A percentile compares a stretch with the other conserved stretches of the same genome.
Conservation (phyloP, 1,284 basidiomycete genomes). For the Moniliella sp. region DNA sequence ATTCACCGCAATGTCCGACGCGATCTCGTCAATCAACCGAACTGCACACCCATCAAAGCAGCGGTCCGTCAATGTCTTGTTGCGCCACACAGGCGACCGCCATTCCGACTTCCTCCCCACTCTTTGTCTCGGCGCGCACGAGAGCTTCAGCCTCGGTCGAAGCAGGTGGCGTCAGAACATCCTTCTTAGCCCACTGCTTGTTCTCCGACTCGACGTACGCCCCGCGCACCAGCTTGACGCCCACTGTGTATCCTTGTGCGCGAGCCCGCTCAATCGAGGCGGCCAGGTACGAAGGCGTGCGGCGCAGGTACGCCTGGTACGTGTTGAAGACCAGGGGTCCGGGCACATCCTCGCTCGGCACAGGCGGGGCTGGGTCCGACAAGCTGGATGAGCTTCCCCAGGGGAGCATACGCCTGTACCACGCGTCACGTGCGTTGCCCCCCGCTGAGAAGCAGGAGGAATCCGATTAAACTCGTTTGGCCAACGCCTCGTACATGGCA, state of each 20-base stretch:
- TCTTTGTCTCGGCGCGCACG: too few species aligned
- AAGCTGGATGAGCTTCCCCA: too few species aligned
- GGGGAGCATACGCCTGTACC: too few species aligned
- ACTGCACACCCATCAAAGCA: conserved; percentile 53
- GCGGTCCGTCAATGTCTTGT: conserved; percentile 49
- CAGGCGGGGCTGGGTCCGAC: too few species aligned
- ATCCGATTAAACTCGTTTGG: too few species aligned
- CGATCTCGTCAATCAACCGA: conserved; percentile 45
- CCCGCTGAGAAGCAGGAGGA: too few species aligned
- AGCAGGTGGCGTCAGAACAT: conserved; percentile 13
- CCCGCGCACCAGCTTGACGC: conserved; percentile 80
- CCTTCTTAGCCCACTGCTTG: conserved; percentile 18
- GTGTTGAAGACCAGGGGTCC: conserved; percentile 23
- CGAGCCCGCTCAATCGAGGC: conserved; percentile 51
- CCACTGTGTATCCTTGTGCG: conserved; percentile 52
- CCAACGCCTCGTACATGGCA: conserved; percentile 20
- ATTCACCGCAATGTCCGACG: conserved; percentile 8
- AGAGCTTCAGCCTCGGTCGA: conserved; percentile 7
- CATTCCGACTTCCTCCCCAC: conserved; percentile 11
- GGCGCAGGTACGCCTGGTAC: conserved; percentile 31
- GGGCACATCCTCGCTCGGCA: too few species aligned
- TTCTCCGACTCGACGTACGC: conserved; percentile 69
- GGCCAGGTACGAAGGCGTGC: conserved; percentile 48
- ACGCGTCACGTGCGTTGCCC: too few species aligned
- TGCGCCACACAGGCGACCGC: conserved; percentile 37